Evolutionary conservation across 176 grass and related monocot genomes (phyloP).

Genomic region (Phragmites australis): DNA sequence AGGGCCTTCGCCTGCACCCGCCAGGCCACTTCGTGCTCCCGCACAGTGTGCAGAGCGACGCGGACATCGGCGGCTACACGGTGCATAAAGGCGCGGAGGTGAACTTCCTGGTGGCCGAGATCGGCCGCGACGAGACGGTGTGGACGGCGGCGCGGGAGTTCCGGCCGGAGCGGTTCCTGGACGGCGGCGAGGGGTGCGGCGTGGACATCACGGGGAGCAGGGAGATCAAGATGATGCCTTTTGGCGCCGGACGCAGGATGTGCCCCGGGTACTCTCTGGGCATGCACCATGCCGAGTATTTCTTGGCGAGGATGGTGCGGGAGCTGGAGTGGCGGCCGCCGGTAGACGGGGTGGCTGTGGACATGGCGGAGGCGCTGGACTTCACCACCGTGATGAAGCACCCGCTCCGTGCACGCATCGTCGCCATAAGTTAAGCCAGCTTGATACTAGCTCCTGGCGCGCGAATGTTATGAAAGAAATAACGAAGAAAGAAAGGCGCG

Average conservation of each 20-base stretch:
- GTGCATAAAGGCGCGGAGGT: conserved; percentile 43
- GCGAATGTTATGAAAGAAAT: no score
- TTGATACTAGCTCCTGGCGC: not conserved
- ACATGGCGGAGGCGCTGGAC: conserved; percentile 36
- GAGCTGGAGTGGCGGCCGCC: conserved; percentile 43
- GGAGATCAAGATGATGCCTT: conserved; percentile 84
- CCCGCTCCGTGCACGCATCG: conserved; percentile 36
- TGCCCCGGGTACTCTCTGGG: conserved; percentile 54
- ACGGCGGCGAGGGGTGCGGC: conserved; percentile 36
- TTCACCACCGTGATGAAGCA: conserved; percentile 48
- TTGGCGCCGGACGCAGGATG: conserved; percentile 64
- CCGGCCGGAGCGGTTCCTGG: conserved; percentile 50
- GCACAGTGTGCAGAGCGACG: conserved; percentile 39
- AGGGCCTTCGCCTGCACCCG: conserved; percentile 61
- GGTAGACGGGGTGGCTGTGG: conserved; percentile 27
- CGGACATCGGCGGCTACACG: conserved; percentile 33
- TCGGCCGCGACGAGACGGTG: conserved; percentile 34
- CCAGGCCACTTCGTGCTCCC: conserved; percentile 59
- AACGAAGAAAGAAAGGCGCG: no score
- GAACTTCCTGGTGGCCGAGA: conserved; percentile 51
- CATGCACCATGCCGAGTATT: conserved; percentile 55
- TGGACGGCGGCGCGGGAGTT: conserved; percentile 52
- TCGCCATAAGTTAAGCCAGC: not conserved
- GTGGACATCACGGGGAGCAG: conserved; percentile 52
- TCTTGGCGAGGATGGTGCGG: conserved; percentile 50